Base-by-base conservation (phyloP, 148 eudicot species). In the Nepenthes gracilis region DNA sequence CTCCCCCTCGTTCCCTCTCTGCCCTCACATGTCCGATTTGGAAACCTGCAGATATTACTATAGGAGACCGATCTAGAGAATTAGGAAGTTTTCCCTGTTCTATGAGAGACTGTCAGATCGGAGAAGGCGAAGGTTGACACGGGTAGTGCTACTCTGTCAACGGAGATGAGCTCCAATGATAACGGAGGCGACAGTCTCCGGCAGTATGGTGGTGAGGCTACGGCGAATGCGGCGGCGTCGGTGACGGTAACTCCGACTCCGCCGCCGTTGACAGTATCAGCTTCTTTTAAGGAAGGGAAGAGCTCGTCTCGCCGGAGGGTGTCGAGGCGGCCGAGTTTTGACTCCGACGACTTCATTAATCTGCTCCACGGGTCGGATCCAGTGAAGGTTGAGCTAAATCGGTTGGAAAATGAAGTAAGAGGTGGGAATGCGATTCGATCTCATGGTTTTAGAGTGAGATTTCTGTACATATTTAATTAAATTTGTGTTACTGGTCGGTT, bases 311-410 rank as follows among this genome's bases (percentile, higher is more conserved):
- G 94, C 58, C 55, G 93, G 67, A 71, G 90, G 32, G 75, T 73
- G 9, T 73, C 83, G 23, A 54, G 80, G 36, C 69, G 93, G 60
- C 92, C 96, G 14, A 91, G 97, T 56, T 56, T 88, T 53, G 98
- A 92, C 54, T 78, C 90, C 4, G 98, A 92, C 38, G 98, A 92
- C 65, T 85, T 85, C 70, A 51, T 92, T 32, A 88, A 76, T 58
- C 59, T 83, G 70, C 94, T 92, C 34, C 98, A 92, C 59, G 98
- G 96, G 5, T 92, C 98, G 81, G 98, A 92, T 92, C 98, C 98
- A 81, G 91, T 92, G 65, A 88, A 80, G 70, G 59, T 92, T 55
- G 98, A 92, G 82, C 82, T 92, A 12, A 92, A 88, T 78, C 88
- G 98, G 13, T 73, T 92, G 58, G 98, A 92, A 72, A 92, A 92